These are phyloP conservation scores for Cerioporus squamosus DNA, from an alignment of 1,284 basidiomycete genomes.

Conservation along the genomic window DNA sequence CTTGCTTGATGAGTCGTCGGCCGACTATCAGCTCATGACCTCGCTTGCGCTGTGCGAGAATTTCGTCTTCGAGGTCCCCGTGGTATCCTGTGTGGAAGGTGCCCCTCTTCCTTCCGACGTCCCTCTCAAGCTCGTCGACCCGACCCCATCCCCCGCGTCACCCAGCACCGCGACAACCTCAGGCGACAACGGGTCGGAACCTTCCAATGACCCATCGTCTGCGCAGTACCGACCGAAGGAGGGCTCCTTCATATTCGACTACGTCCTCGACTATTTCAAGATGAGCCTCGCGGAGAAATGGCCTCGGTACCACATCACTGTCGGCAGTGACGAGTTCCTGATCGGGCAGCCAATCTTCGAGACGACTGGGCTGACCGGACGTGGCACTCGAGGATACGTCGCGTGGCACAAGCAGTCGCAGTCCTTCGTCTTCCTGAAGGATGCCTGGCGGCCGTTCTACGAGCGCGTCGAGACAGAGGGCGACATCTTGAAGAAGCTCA, in stretches of 20 bases:
- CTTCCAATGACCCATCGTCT: no score
- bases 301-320: conserved; percentile 6
- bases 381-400: conserved; percentile 1
- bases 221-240: background rate
- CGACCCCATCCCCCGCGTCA: no score
- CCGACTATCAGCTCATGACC: no score
- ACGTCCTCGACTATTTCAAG: background rate
- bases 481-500: background rate
- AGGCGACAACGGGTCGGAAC: no score
- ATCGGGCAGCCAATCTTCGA: background rate
- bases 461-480: background rate
- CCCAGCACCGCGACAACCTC: no score
- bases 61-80: no score
- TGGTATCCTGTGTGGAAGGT: no score
- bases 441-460: background rate
- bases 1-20: no score
- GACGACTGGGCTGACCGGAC: background rate
- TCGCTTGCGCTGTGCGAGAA: no score
- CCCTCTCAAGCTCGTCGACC: no score
- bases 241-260: background rate
- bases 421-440: conserved; percentile 3
- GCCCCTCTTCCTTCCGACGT: no score
- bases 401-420: background rate
- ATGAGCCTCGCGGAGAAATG: background rate
- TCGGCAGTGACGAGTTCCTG: background rate